phyloP scores from a whole-genome alignment of 1,284 basidiomycete genomes.

The Cryptococcus sp. region DNA sequence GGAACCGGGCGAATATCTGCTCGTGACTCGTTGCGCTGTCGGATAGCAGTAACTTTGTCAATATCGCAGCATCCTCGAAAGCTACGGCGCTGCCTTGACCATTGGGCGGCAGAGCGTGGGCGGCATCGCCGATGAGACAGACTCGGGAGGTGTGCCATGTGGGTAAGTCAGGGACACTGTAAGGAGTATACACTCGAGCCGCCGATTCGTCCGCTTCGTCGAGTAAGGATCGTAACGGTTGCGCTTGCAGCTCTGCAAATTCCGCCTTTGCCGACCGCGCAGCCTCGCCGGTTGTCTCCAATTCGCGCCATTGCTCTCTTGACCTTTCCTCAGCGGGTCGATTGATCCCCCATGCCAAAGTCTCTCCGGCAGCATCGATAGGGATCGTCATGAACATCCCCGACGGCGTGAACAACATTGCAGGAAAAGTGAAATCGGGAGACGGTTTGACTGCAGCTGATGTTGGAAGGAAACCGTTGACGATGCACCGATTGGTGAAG shows the following conservation, averaged over 20 bases:
- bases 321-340: slow-evolving; percentile 11
- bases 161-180: slow-evolving; percentile 22
- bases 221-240: slow-evolving; percentile 24
- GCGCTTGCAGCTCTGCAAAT: slow-evolving; percentile 12
- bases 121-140: slow-evolving; percentile 27
- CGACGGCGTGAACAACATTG: slow-evolving; percentile 23
- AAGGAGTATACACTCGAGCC: slow-evolving; percentile 26
- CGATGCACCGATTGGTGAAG: slow-evolving; percentile 17
- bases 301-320: slow-evolving; percentile 26
- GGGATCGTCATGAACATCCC: slow-evolving; percentile 35
- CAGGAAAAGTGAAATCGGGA: slow-evolving; percentile 22
- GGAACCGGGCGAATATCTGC: slow-evolving; percentile 21
- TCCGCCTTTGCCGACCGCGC: slow-evolving; percentile 13
- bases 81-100: slow-evolving; percentile 30
- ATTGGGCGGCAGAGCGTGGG: slow-evolving; percentile 27
- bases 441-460: slow-evolving; percentile 3
- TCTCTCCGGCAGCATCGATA: slow-evolving; percentile 20
- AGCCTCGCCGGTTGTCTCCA: slow-evolving; percentile 26
- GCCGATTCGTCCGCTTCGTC: slow-evolving; percentile 15
- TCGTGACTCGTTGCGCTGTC: slow-evolving; percentile 2
- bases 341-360: slow-evolving; percentile 26
- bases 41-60: slow-evolving; percentile 17
- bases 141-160: slow-evolving; percentile 22
- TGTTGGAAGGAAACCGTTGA: slow-evolving; percentile 23
- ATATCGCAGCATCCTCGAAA: slow-evolving; percentile 33